Base-by-base conservation (phyloP, 345 rosid species). In the Cardamine chenopodiifolia region DNA sequence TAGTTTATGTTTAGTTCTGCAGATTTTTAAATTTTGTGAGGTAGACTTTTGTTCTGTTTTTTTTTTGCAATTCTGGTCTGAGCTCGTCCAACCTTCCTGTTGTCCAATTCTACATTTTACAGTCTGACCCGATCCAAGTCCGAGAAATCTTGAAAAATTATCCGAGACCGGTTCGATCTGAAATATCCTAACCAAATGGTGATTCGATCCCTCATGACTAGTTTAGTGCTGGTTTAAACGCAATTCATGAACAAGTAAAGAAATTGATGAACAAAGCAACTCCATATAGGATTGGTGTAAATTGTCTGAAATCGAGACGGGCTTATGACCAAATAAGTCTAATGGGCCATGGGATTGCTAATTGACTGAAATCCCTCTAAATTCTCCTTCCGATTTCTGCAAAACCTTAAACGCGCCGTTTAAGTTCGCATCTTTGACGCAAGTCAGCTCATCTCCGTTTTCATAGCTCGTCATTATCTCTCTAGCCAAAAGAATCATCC, bases 381-480 rank as follows among this genome's bases (percentile, higher is more conserved):
- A 2, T 6, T 29, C 8, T 54, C 32, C 4, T 2, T 15, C 18
- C 4, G 4, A 14, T 11, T 28, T 17, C 18, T 1, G 10, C 66
- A 14, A 44, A 39, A 0, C 8, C 0, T 0, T 1, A 52, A 10
- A 73, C 71, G 6, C 6, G 4, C 2, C 77, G 77, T 73, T 2
- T 0, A 1, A 10, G 0, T 11, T 1, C 0, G 15, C 56, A 28
- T 63, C 55, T 14, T 10, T 39, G 69, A 50, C 44, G 26, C 66
- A 4, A 60, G 52, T 26, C 50, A 19, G 7, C 76, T 14, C 1
- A n/a, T 55, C 23, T 13, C 3, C 49, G 10, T n/a, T 5, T 40
- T 54, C 8, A 2, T 56, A 3, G 65, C 20, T 73, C 78, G 50
- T 47, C 52, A 25, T 74, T 74, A 74, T 74, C 72, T 37, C 78